These are phyloP conservation scores for Strobilomyces echinocephalus DNA, from an alignment of 768 basidiomycete species.

Conservation along the genomic window DNA sequence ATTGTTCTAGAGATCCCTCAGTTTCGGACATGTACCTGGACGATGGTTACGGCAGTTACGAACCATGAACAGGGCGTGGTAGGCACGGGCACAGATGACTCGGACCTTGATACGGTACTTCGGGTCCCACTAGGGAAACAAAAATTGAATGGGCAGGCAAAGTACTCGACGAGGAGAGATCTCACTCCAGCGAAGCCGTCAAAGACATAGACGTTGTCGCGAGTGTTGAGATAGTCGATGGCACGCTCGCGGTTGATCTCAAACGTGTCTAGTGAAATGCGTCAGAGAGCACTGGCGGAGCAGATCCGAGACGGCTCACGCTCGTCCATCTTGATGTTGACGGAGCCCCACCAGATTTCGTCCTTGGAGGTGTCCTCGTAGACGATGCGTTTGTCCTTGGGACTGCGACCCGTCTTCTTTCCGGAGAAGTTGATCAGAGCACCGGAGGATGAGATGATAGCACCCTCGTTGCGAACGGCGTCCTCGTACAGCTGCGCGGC, in stretches of 20 bases:
- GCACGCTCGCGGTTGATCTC: constrained; percentile 99
- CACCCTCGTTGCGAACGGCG: constrained; percentile 96
- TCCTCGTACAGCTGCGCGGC: constrained; percentile 93
- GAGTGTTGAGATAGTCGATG: constrained; percentile 97
- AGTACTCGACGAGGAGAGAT: constrained; percentile 1
- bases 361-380: constrained; percentile 95
- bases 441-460: constrained; percentile 93
- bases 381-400: constrained; percentile 99
- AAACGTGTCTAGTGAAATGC: constrained; percentile 71
- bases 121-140: constrained; percentile 76
- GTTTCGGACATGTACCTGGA: background rate
- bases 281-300: background rate
- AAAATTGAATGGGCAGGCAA: background rate
- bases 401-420: constrained; percentile 96
- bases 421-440: constrained; percentile 99
- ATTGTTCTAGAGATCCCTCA: constrained; percentile 63
- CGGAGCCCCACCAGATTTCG: constrained; percentile 98
- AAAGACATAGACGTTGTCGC: constrained; percentile 97
- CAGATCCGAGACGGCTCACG: constrained; percentile 46
- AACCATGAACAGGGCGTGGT: constrained; percentile 98
- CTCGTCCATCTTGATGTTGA: constrained; percentile 99
- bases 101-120: constrained; percentile 99
- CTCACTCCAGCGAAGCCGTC: constrained; percentile 89
- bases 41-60: constrained; percentile 25
- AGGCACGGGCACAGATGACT: constrained; percentile 96